Evolutionary conservation across 192 early-diverging fungal species (phyloP).

Genomic region (Rhizoclosmatium globosum): DNA sequence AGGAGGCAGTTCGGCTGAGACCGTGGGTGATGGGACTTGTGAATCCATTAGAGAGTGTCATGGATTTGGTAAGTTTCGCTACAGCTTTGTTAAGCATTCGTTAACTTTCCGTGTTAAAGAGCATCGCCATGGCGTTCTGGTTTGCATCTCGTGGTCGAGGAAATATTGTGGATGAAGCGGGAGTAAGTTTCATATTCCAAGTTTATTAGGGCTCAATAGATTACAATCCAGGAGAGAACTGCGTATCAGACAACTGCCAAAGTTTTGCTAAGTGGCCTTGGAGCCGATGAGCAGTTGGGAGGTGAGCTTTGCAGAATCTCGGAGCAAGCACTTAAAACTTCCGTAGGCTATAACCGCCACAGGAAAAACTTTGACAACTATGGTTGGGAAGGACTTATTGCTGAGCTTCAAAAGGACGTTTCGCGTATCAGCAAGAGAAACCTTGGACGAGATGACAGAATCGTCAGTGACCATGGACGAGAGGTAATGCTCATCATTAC

Average conservation of each 20-base stretch:
- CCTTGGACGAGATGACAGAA: conserved; percentile 92
- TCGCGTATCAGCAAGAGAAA: conserved; percentile 87
- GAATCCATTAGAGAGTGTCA: conserved; percentile 85
- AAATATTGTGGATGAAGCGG: conserved; percentile 21
- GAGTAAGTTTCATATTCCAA: conserved; percentile 18
- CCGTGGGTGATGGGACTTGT: conserved; percentile 76
- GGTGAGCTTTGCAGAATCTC: conserved; percentile 8
- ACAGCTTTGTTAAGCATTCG: background rate
- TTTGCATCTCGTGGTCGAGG: conserved; percentile 90
- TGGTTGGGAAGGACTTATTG: conserved; percentile 72
- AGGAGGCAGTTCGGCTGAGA: conserved; percentile 63
- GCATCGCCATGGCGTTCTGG: conserved; percentile 97
- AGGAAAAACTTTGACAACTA: conserved; percentile 70
- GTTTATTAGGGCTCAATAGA: background rate
- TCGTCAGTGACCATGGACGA: conserved; percentile 85
- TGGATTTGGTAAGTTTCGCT: conserved; percentile 78
- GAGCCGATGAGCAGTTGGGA: conserved; percentile 91
- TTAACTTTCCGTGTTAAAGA: conserved; percentile 51
- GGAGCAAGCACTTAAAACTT: background rate
- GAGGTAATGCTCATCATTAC: conserved; percentile 63
- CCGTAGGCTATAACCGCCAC: conserved; percentile 88
- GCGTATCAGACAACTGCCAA: conserved; percentile 73
- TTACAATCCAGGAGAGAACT: conserved; percentile 29
- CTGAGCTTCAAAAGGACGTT: conserved; percentile 85
- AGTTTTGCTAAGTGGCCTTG: conserved; percentile 87